A percentile compares a stretch with the other conserved stretches of the same genome.
These are phyloP conservation scores for Alternaria longipes DNA, from an alignment of 2,329 filamentous ascomycete species.

Conservation along the genomic window DNA sequence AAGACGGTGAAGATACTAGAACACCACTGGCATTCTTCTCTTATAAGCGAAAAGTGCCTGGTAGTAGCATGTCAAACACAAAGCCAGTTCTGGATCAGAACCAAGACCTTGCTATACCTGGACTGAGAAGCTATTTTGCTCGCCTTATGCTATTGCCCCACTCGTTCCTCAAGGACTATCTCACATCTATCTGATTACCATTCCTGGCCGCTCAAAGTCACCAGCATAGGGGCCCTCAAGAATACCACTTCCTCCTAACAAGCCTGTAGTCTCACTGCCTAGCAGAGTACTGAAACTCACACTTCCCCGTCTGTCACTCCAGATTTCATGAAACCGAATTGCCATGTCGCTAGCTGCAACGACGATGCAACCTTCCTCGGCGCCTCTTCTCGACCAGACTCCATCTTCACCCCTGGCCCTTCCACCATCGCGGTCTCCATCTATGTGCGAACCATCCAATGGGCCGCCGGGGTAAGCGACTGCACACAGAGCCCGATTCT, in stretches of 20 bases:
- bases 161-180: background rate
- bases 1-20: background rate
- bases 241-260: constrained; percentile 84
- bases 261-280: constrained; percentile 35
- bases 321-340: constrained; percentile 95
- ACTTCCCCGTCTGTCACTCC: constrained; percentile 66
- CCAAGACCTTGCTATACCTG: background rate
- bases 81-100: background rate
- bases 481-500: constrained; percentile 85
- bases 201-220: constrained; percentile 75
- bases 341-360: constrained; percentile 91
- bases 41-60: background rate
- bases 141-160: background rate
- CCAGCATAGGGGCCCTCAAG: constrained; percentile 74
- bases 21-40: background rate
- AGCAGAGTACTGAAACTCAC: constrained; percentile 64
- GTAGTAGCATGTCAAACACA: background rate
- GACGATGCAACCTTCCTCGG: constrained; percentile 83
- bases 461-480: constrained; percentile 80
- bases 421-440: constrained; percentile 16
- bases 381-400: constrained; percentile 64
- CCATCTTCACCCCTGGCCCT: constrained; percentile 60
- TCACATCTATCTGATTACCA: constrained; percentile 50
- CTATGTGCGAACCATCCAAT: constrained; percentile 31
- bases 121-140: background rate